Percentiles rank a stretch among this genome's conserved stretches.
These are phyloP conservation scores for Coemansia sp. DNA, from an alignment of 192 early-diverging fungal genomes.

Conservation along the genomic window DNA sequence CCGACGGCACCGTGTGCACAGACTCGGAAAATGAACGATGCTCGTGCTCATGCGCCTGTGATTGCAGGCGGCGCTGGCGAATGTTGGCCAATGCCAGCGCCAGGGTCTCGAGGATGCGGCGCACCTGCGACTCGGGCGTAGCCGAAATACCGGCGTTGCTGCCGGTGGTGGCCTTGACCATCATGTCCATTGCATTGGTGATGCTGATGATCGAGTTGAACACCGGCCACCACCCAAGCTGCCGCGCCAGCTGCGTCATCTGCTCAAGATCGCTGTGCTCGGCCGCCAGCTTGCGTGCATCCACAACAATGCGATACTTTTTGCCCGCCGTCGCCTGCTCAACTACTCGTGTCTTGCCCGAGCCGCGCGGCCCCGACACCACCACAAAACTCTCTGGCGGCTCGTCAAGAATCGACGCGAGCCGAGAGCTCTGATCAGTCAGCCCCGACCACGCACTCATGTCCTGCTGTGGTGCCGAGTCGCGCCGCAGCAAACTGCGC, in stretches of 20 bases:
- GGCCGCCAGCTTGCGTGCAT: slow-evolving; percentile 75
- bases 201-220: slow-evolving; percentile 77
- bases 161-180: slow-evolving; percentile 86
- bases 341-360: slow-evolving; percentile 77
- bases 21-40: not conserved
- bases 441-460: slow-evolving; percentile 48
- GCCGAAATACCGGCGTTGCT: slow-evolving; percentile 82
- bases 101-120: slow-evolving; percentile 79
- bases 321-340: slow-evolving; percentile 65
- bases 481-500: slow-evolving; percentile 32
- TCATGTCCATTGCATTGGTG: slow-evolving; percentile 75
- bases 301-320: slow-evolving; percentile 74
- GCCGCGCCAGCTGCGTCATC: slow-evolving; percentile 72
- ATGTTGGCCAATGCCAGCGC: slow-evolving; percentile 72
- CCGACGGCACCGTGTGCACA: slow-evolving; percentile 36
- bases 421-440: slow-evolving; percentile 33
- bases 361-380: slow-evolving; percentile 80
- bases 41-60: slow-evolving; percentile 33
- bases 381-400: slow-evolving; percentile 79
- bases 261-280: slow-evolving; percentile 72
- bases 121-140: slow-evolving; percentile 78
- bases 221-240: slow-evolving; percentile 90
- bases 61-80: slow-evolving; percentile 21
- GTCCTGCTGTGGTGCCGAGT: slow-evolving; percentile 14
- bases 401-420: slow-evolving; percentile 53